Percentiles rank a stretch among this genome's conserved stretches.
phyloP scores from a whole-genome alignment of 2,329 filamentous ascomycete species.

The Aspergillus sp. region DNA sequence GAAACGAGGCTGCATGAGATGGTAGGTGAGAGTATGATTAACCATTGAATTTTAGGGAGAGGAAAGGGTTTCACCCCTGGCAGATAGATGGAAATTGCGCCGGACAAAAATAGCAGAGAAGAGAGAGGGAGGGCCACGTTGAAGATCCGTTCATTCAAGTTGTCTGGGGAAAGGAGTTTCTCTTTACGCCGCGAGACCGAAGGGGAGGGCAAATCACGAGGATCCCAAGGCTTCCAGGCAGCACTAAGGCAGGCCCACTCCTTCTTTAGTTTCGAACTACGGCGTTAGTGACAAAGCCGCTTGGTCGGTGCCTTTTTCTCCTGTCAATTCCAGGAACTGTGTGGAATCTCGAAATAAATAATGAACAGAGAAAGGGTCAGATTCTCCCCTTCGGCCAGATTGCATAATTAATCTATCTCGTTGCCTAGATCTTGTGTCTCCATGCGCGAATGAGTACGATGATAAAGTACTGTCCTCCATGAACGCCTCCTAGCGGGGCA shows the following conservation, averaged over 20 bases:
- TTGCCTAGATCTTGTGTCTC: background rate
- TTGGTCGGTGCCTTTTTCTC: background rate
- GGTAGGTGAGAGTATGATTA: background rate
- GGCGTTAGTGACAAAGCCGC: no score
- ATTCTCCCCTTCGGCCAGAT: background rate
- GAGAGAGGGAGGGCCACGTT: conserved; percentile 21
- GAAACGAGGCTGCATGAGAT: background rate
- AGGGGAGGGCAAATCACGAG: conserved; percentile 18
- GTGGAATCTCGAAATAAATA: background rate
- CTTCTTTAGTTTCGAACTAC: background rate
- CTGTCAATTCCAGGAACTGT: background rate
- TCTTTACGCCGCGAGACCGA: conserved; percentile 9
- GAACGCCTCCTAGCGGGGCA: background rate
- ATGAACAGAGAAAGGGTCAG: background rate
- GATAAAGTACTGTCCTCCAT: background rate
- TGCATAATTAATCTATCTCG: background rate
- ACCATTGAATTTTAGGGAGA: background rate
- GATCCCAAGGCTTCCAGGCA: background rate
- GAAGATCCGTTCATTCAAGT: conserved; percentile 18
- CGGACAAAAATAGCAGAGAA: background rate
- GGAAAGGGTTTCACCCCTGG: conserved; percentile 7
- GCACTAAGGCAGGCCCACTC: background rate
- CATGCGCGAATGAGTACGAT: background rate
- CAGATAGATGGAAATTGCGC: conserved; percentile 10
- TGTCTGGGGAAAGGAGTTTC: conserved; percentile 20